These are phyloP conservation scores for Conidiobolus incongruus DNA, from an alignment of 371 early-diverging fungal species.

Conservation along the genomic window DNA sequence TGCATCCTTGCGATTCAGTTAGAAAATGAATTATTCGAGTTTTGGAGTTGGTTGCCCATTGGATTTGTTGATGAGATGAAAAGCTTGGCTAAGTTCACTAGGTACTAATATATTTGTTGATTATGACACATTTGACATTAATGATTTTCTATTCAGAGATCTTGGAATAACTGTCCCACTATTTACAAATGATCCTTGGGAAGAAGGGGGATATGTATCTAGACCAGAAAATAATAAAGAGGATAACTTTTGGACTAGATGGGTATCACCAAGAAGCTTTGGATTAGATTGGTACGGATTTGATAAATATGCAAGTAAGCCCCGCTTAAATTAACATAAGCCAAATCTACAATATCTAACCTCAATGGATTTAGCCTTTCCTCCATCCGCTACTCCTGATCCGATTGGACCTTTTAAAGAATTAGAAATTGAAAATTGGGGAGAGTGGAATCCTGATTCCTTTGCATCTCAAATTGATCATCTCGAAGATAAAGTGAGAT, in stretches of 20 bases:
- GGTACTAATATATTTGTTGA: background rate
- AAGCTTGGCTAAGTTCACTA: constrained; percentile 43
- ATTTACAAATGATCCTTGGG: constrained; percentile 61
- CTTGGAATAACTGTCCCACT: constrained; percentile 55
- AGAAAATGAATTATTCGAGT: constrained; percentile 59
- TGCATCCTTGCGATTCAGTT: constrained; percentile 57
- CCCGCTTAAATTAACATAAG: background rate
- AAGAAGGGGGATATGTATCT: constrained; percentile 34
- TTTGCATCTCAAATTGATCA: constrained; percentile 29
- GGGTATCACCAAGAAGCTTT: constrained; percentile 20
- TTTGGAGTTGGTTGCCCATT: constrained; percentile 30
- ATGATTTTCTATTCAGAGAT: constrained; percentile 16
- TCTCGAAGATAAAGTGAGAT: constrained; percentile 42
- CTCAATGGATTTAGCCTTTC: constrained; percentile 16
- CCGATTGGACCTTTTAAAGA: constrained; percentile 24
- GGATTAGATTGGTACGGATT: constrained; percentile 60
- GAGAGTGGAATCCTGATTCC: constrained; percentile 33
- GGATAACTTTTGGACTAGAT: constrained; percentile 5
- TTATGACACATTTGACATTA: too few relatives aligned
- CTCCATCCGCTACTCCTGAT: constrained; percentile 29
- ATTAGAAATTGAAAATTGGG: constrained; percentile 20
- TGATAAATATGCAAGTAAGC: constrained; percentile 52
- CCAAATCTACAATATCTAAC: background rate
- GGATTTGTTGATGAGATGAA: constrained; percentile 70
- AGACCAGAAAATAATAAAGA: constrained; percentile 14